phyloP scores from a whole-genome alignment of 805 yeast genomes.

The Cyberlindnera xishuangbannaensis region DNA sequence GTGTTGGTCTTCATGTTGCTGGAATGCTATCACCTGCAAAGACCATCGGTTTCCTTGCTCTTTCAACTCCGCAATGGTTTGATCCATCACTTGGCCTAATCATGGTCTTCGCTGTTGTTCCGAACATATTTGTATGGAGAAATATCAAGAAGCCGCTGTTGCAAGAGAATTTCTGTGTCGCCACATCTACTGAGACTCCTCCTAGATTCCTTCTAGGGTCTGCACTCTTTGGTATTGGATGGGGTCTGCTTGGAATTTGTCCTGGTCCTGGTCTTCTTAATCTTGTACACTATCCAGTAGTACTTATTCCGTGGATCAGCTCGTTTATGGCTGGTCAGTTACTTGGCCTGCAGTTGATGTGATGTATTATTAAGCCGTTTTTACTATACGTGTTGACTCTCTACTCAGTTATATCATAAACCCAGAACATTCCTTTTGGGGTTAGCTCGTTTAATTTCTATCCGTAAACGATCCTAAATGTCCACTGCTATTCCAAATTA shows the following conservation, averaged over 20 bases:
- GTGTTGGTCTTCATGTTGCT: conserved; percentile 39
- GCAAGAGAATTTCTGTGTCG: conserved; percentile 21
- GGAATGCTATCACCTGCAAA: conserved; percentile 42
- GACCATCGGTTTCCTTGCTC: conserved; percentile 40
- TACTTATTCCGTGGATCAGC: conserved; percentile 8
- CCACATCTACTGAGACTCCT: conserved; percentile 23
- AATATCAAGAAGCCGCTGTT: conserved; percentile 18
- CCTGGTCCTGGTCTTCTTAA: conserved; percentile 46
- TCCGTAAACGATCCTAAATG: conserved; percentile 72
- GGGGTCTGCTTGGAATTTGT: conserved; percentile 48
- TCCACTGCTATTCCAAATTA: conserved; percentile 31
- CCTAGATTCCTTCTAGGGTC: conserved; percentile 35
- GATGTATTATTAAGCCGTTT: too few relatives aligned
- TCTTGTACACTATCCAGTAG: conserved; percentile 9
- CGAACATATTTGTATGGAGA: conserved; percentile 37
- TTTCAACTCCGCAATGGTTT: conserved; percentile 30
- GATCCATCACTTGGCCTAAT: conserved; percentile 45
- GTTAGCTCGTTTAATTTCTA: too few relatives aligned
- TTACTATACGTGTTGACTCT: too few relatives aligned
- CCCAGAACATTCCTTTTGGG: too few relatives aligned
- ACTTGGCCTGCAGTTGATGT: neutral
- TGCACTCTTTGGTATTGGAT: conserved; percentile 43
- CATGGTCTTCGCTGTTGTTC: conserved; percentile 37
- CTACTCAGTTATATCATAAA: neutral
- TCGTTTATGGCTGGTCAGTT: conserved; percentile 13